Conservation (phyloP, 1,284 basidiomycete genomes). For the Nidula niveotomentosa region DNA sequence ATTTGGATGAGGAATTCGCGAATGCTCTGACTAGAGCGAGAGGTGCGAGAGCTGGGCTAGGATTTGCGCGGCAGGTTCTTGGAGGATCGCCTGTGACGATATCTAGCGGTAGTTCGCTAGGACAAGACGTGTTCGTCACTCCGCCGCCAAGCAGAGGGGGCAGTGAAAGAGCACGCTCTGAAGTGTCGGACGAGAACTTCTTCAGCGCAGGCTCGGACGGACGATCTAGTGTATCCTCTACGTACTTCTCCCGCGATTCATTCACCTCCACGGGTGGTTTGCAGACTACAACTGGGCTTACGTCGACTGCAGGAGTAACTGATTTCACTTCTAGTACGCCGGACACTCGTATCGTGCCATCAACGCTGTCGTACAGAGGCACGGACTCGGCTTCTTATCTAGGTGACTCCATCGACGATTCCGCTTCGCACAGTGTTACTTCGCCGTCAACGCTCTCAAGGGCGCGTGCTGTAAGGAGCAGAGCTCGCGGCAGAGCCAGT, state of each 20-base stretch:
- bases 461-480: conserved; percentile 56
- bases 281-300: conserved; percentile 28
- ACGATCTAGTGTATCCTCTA: conserved; percentile 28
- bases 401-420: conserved; percentile 46
- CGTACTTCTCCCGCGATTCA: conserved; percentile 27
- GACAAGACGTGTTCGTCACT: conserved; percentile 56
- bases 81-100: conserved; percentile 49
- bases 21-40: conserved; percentile 29
- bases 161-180: conserved; percentile 40
- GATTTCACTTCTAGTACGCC: conserved; percentile 17
- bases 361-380: conserved; percentile 55
- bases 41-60: conserved; percentile 25
- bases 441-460: conserved; percentile 49
- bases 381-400: conserved; percentile 56
- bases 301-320: conserved; percentile 16
- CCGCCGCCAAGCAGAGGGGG: conserved; percentile 54
- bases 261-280: conserved; percentile 32
- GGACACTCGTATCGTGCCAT: conserved; percentile 46
- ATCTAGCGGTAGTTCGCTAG: conserved; percentile 52
- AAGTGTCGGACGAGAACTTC: conserved; percentile 53
- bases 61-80: conserved; percentile 23
- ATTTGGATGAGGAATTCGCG: conserved; percentile 70
- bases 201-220: conserved; percentile 43
- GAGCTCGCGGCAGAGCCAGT: conserved; percentile 37
- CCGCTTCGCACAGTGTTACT: conserved; percentile 29